Evolutionary conservation across 345 rosid species (phyloP).

Genomic region (Pugionium dolabratum): DNA sequence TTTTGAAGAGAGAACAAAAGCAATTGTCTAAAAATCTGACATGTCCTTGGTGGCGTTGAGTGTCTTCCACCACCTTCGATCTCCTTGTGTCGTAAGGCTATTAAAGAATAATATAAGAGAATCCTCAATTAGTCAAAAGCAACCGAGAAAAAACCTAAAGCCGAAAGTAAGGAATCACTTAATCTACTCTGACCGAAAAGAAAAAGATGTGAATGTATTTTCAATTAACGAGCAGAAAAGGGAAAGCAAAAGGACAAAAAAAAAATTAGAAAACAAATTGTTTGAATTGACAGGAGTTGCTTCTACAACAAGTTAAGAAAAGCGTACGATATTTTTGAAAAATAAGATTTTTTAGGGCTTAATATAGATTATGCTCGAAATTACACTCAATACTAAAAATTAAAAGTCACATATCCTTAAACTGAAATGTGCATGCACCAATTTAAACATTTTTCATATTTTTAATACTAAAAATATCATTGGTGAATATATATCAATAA

Average conservation of each 20-base stretch:
- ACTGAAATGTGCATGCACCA: slow-evolving; percentile 22
- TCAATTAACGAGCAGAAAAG: slow-evolving; percentile 14
- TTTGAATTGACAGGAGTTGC: slow-evolving; percentile 38
- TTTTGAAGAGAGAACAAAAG: slow-evolving; percentile 36
- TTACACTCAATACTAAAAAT: too few species aligned
- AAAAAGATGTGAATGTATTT: slow-evolving; percentile 21
- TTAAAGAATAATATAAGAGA: slow-evolving; percentile 27
- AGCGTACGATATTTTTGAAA: too few species aligned
- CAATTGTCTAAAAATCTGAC: slow-evolving; percentile 29
- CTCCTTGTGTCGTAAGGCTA: slow-evolving; percentile 27
- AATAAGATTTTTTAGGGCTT: too few species aligned
- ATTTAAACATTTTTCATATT: slow-evolving; percentile 16
- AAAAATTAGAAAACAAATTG: slow-evolving; percentile 31
- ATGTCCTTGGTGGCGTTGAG: slow-evolving; percentile 28
- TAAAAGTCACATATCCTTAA: not conserved
- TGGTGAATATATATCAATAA: slow-evolving; percentile 12
- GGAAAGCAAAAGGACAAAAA: slow-evolving; percentile 25
- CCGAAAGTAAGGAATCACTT: slow-evolving; percentile 35
- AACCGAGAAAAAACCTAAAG: slow-evolving; percentile 26
- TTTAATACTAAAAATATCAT: not conserved
- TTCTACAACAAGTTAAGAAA: slow-evolving; percentile 35
- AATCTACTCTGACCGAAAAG: slow-evolving; percentile 27
- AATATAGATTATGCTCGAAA: too few species aligned
- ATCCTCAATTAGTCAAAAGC: slow-evolving; percentile 41
- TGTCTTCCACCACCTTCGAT: slow-evolving; percentile 30